Evolutionary conservation across 2,329 filamentous ascomycete genomes (phyloP).

Genomic region (Trichoderma cornu-damae): DNA sequence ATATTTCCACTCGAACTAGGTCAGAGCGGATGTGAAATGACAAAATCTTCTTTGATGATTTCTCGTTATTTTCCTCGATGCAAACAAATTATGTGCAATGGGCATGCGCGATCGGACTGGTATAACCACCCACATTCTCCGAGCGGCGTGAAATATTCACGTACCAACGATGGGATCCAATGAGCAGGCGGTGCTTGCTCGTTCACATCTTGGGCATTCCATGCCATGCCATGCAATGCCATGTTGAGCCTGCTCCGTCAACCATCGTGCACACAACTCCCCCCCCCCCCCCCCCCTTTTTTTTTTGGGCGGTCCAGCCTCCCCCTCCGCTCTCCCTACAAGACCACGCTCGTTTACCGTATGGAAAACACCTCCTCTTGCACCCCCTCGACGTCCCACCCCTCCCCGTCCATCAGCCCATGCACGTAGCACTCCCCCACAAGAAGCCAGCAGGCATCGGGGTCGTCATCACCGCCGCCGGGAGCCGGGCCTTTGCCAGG

Average conservation of each 20-base stretch:
- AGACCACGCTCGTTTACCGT: neutral
- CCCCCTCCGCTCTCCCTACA: neutral
- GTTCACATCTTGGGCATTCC: too few relatives aligned
- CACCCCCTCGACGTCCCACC: conserved; percentile 23
- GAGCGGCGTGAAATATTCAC: too few relatives aligned
- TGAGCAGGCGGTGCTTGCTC: too few relatives aligned
- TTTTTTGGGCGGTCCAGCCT: too few relatives aligned
- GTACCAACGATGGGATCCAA: too few relatives aligned
- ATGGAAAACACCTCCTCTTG: conserved; percentile 31
- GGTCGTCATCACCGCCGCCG: neutral
- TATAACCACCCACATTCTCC: too few relatives aligned
- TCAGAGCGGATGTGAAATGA: conserved; percentile 1
- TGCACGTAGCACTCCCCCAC: conserved; percentile 37
- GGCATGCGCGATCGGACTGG: too few relatives aligned
- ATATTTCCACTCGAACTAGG: conserved; percentile 1
- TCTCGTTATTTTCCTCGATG: neutral
- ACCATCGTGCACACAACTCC: too few relatives aligned
- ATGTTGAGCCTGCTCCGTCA: too few relatives aligned
- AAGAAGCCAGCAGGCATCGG: conserved; percentile 25
- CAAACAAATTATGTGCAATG: neutral
- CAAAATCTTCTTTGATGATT: neutral
- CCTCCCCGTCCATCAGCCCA: conserved; percentile 36
- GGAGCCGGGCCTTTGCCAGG: too few relatives aligned
- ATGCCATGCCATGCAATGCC: too few relatives aligned
- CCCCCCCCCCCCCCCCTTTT: neutral